Percentiles rank a stretch among this genome's conserved stretches.
These are phyloP conservation scores for Pythium vanterpoolii DNA, from an alignment of 352 stramenopile genomes.

Conservation along the genomic window DNA sequence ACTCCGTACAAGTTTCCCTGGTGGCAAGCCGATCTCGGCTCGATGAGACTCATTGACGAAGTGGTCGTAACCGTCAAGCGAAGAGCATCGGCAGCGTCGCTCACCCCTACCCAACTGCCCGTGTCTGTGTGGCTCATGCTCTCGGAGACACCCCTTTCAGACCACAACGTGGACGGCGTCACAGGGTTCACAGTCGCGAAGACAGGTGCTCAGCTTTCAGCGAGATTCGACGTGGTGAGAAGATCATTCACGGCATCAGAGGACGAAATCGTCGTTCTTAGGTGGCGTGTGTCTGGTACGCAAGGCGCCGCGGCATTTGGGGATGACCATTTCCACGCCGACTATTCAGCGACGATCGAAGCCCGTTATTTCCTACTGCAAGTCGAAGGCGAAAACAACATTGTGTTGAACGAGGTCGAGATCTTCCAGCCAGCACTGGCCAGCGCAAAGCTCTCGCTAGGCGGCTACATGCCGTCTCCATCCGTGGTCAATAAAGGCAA, in stretches of 20 bases:
- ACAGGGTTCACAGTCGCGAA: slow-evolving; percentile 32
- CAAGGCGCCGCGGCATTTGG: slow-evolving; percentile 27
- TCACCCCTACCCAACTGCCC: slow-evolving; percentile 30
- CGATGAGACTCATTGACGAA: slow-evolving; percentile 37
- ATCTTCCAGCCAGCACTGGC: slow-evolving; percentile 64
- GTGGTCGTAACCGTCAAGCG: slow-evolving; percentile 49
- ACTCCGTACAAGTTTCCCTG: slow-evolving; percentile 45
- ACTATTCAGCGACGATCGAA: slow-evolving; percentile 36
- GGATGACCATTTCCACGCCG: slow-evolving; percentile 34
- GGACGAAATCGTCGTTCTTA: slow-evolving; percentile 37
- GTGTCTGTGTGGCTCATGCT: slow-evolving; percentile 50
- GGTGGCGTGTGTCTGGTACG: slow-evolving; percentile 61
- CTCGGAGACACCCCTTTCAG: slow-evolving; percentile 30
- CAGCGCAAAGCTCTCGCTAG: slow-evolving; percentile 38
- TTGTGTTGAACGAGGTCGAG: slow-evolving; percentile 59
- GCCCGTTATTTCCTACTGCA: slow-evolving; percentile 48
- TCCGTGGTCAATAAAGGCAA: slow-evolving; percentile 25
- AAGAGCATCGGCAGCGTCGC: slow-evolving; percentile 29
- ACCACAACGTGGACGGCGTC: slow-evolving; percentile 29
- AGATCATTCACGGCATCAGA: slow-evolving; percentile 44
- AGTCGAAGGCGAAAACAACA: slow-evolving; percentile 52
- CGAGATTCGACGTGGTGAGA: slow-evolving; percentile 37
- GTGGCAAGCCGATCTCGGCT: slow-evolving; percentile 53
- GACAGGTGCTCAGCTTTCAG: slow-evolving; percentile 20
- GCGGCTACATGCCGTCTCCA: slow-evolving; percentile 51